Evolutionary conservation across 768 basidiomycete species (phyloP).

Genomic region (Collybiopsis luxurians): DNA sequence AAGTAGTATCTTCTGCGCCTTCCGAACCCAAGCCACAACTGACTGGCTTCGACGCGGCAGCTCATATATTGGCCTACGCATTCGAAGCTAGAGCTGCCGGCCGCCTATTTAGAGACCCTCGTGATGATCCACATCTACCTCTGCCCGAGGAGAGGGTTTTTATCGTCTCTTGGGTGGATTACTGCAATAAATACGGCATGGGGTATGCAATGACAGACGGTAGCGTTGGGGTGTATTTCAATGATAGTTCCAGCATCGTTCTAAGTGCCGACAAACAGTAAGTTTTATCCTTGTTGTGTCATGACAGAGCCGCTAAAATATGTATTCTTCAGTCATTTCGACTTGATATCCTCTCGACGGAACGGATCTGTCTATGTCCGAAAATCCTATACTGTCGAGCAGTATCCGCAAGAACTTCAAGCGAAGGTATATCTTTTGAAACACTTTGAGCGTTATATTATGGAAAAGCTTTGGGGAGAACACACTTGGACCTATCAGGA

Average conservation of each 20-base stretch:
- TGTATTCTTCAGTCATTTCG: constrained; percentile 65
- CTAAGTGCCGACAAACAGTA: constrained; percentile 86
- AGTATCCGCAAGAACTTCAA: constrained; percentile 81
- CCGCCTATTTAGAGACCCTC: constrained; percentile 64
- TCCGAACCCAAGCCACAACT: constrained; percentile 26
- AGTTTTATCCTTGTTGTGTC: constrained; percentile 26
- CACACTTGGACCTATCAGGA: constrained; percentile 83
- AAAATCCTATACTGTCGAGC: constrained; percentile 65
- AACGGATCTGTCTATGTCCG: constrained; percentile 68
- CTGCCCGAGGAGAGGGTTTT: constrained; percentile 76
- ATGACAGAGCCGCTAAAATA: neutral
- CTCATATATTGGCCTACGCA: constrained; percentile 47
- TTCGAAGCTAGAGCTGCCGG: constrained; percentile 68
- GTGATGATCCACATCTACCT: constrained; percentile 41
- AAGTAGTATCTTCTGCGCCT: neutral
- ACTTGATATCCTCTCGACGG: constrained; percentile 74
- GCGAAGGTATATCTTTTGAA: constrained; percentile 90
- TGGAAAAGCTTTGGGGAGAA: constrained; percentile 83
- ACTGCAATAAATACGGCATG: constrained; percentile 99
- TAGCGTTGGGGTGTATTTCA: constrained; percentile 93
- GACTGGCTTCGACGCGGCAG: constrained; percentile 68
- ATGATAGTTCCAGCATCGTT: constrained; percentile 87
- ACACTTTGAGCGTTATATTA: constrained; percentile 94
- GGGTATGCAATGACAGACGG: constrained; percentile 97
- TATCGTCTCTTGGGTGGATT: constrained; percentile 98